Conservation (phyloP, 108 stramenopile genomes). For the Nitzschia sp. region DNA sequence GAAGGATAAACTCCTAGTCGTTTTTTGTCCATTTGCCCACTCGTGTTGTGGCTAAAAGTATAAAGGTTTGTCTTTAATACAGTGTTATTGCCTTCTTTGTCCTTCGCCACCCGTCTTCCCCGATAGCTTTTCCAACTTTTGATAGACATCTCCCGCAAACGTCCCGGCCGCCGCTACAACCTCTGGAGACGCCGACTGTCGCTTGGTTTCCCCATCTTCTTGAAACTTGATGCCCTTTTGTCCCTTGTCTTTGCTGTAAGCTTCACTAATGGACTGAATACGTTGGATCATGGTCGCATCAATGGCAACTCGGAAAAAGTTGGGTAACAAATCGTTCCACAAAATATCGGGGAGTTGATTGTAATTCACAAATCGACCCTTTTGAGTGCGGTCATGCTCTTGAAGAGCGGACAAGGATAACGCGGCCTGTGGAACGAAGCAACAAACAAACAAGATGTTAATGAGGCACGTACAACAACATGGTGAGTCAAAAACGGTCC, state of each 20-base stretch:
- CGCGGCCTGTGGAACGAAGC: too few relatives aligned
- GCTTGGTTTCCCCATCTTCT: conserved; percentile 66
- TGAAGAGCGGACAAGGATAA: conserved; percentile 59
- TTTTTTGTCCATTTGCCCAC: too few relatives aligned
- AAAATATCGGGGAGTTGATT: conserved; percentile 62
- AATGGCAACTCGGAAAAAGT: conserved; percentile 56
- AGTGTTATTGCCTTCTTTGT: too few relatives aligned
- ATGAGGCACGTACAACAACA: background rate
- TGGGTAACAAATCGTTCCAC: conserved; percentile 59
- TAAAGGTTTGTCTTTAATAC: too few relatives aligned
- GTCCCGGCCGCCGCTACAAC: conserved; percentile 56
- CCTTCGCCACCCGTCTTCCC: too few relatives aligned
- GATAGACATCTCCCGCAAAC: conserved; percentile 43
- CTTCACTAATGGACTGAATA: conserved; percentile 54
- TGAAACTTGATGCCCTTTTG: conserved; percentile 34
- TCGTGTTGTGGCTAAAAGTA: too few relatives aligned
- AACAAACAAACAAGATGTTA: conserved; percentile 2
- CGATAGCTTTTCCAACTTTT: conserved; percentile 31
- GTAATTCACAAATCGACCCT: conserved; percentile 70
- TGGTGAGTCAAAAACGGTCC: background rate
- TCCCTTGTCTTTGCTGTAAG: conserved; percentile 69
- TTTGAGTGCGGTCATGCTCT: conserved; percentile 27
- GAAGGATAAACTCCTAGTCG: too few relatives aligned
- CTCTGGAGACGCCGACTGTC: conserved; percentile 41
- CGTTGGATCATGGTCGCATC: conserved; percentile 28